Evolutionary conservation across 2,329 filamentous ascomycete genomes (phyloP).

Genomic region (Gnomoniopsis smithogilvyi): DNA sequence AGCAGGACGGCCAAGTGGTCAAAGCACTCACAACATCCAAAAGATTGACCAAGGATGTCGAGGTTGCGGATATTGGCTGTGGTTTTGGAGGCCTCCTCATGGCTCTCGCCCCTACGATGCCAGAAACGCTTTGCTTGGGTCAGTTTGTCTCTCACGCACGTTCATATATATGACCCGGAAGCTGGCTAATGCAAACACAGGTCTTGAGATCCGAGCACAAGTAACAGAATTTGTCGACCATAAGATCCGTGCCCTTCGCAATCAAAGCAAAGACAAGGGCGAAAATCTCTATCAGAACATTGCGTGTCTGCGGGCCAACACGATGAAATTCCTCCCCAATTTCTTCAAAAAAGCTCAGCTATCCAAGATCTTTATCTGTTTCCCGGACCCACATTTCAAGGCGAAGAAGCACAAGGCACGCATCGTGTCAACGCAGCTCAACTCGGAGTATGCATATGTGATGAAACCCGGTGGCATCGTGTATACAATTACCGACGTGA

Average conservation of each 20-base stretch:
- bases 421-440: slow-evolving; percentile 85
- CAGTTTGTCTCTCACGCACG: slow-evolving; percentile 26
- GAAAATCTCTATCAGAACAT: slow-evolving; percentile 74
- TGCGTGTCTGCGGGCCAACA: slow-evolving; percentile 84
- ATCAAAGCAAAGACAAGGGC: slow-evolving; percentile 48
- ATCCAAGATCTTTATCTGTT: slow-evolving; percentile 93
- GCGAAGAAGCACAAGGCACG: slow-evolving; percentile 94
- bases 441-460: slow-evolving; percentile 90
- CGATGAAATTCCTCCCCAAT: slow-evolving; percentile 99
- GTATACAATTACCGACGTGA: slow-evolving; percentile 97
- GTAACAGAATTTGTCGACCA: slow-evolving; percentile 90
- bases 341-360: slow-evolving; percentile 84
- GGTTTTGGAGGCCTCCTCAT: slow-evolving; percentile 91
- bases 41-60: slow-evolving; percentile 65
- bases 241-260: slow-evolving; percentile 76
- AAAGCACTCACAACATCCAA: slow-evolving; percentile 24
- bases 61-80: slow-evolving; percentile 95
- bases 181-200: slow-evolving; percentile 36
- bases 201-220: slow-evolving; percentile 87
- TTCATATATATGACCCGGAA: neutral
- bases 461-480: slow-evolving; percentile 78
- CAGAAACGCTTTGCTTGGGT: slow-evolving; percentile 81
- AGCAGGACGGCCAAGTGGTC: slow-evolving; percentile 12
- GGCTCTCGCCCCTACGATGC: slow-evolving; percentile 76
- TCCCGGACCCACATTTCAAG: slow-evolving; percentile 98